Percentiles rank a stretch among this genome's conserved stretches.
phyloP scores from a whole-genome alignment of 2,329 filamentous ascomycete species.

The Xylaria digitata region DNA sequence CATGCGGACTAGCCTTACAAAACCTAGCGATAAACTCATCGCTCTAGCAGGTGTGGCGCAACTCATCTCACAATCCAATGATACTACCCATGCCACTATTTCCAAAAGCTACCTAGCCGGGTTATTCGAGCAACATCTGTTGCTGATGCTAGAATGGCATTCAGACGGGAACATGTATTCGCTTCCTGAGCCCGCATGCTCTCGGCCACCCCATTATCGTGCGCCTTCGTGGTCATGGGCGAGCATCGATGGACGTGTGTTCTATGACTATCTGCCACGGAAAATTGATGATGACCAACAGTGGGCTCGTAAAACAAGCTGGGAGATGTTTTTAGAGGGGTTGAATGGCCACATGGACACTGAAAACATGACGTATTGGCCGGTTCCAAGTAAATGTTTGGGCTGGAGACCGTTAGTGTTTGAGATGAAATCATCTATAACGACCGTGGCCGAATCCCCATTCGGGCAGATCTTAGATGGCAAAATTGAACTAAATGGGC shows the following conservation, averaged over 20 bases:
- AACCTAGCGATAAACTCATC: constrained; percentile 9
- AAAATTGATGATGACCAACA: neutral
- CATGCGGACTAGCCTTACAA: constrained; percentile 7
- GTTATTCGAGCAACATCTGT: constrained; percentile 4
- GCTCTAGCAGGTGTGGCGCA: constrained; percentile 19
- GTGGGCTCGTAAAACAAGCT: neutral
- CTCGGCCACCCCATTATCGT: neutral
- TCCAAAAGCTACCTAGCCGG: constrained; percentile 7
- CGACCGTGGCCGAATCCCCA: neutral
- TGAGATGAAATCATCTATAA: neutral
- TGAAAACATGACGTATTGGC: neutral
- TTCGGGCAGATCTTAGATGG: constrained; percentile 6
- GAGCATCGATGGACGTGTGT: constrained; percentile 12
- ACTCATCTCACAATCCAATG: neutral
- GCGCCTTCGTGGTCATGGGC: constrained; percentile 20
- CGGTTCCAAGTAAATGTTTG: neutral
- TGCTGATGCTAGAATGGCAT: constrained; percentile 16
- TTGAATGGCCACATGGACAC: neutral
- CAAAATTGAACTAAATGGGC: neutral
- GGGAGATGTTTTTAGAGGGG: neutral
- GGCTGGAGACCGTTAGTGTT: constrained; percentile 7
- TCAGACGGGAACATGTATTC: neutral
- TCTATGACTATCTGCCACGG: constrained; percentile 12
- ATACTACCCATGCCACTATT: neutral
- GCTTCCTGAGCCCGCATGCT: neutral